Base-by-base conservation (phyloP, 2,329 filamentous ascomycete genomes). In the Tolypocladium inflatum region DNA sequence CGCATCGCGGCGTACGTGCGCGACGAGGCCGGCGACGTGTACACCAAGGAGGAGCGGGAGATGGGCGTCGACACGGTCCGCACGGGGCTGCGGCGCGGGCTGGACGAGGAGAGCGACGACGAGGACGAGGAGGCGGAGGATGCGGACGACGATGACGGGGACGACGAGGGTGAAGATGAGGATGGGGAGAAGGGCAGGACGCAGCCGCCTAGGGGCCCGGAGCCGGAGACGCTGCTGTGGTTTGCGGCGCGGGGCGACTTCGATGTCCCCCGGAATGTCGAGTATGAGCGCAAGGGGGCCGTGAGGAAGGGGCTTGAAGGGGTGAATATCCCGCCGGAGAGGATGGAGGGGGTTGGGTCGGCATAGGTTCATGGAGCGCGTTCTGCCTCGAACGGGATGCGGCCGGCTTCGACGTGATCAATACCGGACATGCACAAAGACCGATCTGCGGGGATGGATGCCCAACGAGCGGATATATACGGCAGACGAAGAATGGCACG, bases 21-120 rank as follows among this genome's bases (percentile, higher is more conserved):
- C 39, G 76, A 76, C 26, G 75, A 76, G 62, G 76, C 76, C 0
- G 68, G 67, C n/a, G 86, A 88, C 58, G 79, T 86, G 58, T 94
- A 85, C 69, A 93, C 89, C 2, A 76, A 83, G 4, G 86, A 87
- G 65, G 90, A 94, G 75, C 79, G 82, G 55, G 83, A 81, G 59
- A 63, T 70, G 59, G 90, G 89, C 8, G 71, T 87, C 13, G 82
- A 88, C 66, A 87, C 84, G 64, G 87, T 92, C 52, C 79, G 85
- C 42, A 93, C 89, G 0, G 90, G 90, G 0, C 70, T 94, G 67
- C 80, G 72, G 67, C 79, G 82, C 63, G 77, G 71, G 3, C 65
- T 84, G 15, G 78, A 80, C 54, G 78, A 80, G 26, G 76, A 79
- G 1, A 74, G 76, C 0, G 76, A 78, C 0, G 76, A 78, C 0